phyloP scores from a whole-genome alignment of 73 alveolate genomes.

The Uronychia binucleata region DNA sequence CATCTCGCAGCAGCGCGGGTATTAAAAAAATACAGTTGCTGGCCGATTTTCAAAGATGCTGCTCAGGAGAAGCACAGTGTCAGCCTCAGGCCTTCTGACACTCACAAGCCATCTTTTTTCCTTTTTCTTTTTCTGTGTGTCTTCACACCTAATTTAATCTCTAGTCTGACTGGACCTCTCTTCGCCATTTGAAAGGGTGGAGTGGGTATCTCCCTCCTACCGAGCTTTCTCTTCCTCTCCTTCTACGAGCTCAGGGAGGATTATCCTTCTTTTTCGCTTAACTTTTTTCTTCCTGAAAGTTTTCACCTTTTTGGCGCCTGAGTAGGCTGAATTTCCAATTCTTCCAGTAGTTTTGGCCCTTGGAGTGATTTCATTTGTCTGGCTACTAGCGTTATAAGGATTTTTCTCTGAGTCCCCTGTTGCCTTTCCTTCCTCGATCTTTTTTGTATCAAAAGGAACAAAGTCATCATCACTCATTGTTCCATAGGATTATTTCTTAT shows the following conservation, averaged over 20 bases:
- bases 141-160: neutral
- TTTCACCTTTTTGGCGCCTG: neutral
- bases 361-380: too few species aligned
- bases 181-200: neutral
- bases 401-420: too few species aligned
- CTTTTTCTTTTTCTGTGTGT: slow-evolving; percentile 1
- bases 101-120: slow-evolving; percentile 18
- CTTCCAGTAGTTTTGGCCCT: neutral
- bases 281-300: neutral
- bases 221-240: neutral
- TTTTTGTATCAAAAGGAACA: too few species aligned
- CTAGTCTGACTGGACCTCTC: neutral
- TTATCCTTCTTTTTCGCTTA: neutral
- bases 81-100: slow-evolving; percentile 17
- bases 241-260: neutral
- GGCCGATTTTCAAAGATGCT: slow-evolving; percentile 11
- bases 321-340: neutral
- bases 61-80: neutral
- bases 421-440: too few species aligned
- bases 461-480: too few species aligned
- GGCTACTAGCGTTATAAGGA: too few species aligned
- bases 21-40: slow-evolving; percentile 47
- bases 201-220: neutral
- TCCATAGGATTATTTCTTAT: too few species aligned
- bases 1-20: slow-evolving; percentile 41